Evolutionary conservation across 148 eudicot genomes (phyloP).

Genomic region (Amaranthus cruentus): DNA sequence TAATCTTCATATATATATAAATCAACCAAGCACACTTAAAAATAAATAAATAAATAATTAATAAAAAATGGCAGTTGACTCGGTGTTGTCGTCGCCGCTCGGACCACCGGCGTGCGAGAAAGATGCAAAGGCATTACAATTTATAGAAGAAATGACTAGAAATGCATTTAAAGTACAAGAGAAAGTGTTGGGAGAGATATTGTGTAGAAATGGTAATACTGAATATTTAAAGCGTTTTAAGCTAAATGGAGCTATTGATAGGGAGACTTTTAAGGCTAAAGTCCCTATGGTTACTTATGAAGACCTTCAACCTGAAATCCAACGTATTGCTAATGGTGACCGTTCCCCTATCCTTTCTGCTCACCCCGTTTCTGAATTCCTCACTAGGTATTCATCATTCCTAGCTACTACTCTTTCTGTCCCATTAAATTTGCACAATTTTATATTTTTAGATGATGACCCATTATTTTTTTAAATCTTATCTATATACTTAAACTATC

Average conservation of each 20-base stretch:
- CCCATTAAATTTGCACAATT: too few species aligned
- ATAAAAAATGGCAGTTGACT: slow-evolving; percentile 60
- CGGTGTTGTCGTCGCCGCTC: slow-evolving; percentile 48
- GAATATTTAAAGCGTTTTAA: slow-evolving; percentile 56
- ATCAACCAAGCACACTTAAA: background rate
- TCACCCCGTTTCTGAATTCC: slow-evolving; percentile 82
- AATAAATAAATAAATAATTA: background rate
- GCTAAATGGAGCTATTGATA: slow-evolving; percentile 48
- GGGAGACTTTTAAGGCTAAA: slow-evolving; percentile 50
- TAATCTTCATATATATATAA: too few species aligned
- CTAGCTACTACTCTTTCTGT: too few species aligned
- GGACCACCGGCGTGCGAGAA: slow-evolving; percentile 78
- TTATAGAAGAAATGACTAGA: slow-evolving; percentile 80
- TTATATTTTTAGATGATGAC: too few species aligned
- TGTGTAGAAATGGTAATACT: slow-evolving; percentile 52
- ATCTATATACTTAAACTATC: too few species aligned
- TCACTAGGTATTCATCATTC: slow-evolving; percentile 50
- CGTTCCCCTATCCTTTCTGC: slow-evolving; percentile 67
- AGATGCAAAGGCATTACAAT: slow-evolving; percentile 66
- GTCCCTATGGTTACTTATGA: slow-evolving; percentile 68
- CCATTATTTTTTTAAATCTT: too few species aligned
- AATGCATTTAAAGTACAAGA: slow-evolving; percentile 66
- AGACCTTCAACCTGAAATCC: slow-evolving; percentile 78
- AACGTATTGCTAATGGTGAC: slow-evolving; percentile 76
- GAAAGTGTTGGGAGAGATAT: slow-evolving; percentile 54